Evolutionary conservation across 106 monocot species (phyloP).

Genomic region (Dioscorea alata): DNA sequence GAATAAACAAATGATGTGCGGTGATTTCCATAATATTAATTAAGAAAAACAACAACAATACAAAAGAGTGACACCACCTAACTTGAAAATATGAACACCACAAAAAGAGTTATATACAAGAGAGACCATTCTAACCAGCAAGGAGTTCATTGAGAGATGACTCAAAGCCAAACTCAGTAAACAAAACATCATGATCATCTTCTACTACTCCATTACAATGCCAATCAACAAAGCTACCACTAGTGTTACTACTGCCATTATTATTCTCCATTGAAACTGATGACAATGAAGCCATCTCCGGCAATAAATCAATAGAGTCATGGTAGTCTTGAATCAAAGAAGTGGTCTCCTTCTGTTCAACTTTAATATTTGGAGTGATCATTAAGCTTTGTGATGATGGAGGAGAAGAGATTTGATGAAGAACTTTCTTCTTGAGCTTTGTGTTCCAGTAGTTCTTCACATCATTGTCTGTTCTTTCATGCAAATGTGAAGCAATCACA

Average conservation of each 20-base stretch:
- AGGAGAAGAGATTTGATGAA: background rate
- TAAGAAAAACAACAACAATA: too few relatives aligned
- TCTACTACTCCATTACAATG: background rate
- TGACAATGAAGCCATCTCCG: background rate
- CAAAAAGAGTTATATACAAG: background rate
- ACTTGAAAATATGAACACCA: background rate
- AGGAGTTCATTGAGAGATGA: background rate
- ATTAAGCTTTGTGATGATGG: background rate
- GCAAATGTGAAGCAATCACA: constrained; percentile 8
- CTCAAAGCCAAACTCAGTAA: background rate
- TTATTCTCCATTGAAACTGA: background rate
- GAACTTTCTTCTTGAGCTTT: constrained; percentile 12
- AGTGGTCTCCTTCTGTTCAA: background rate
- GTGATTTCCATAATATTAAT: too few relatives aligned
- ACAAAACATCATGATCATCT: background rate
- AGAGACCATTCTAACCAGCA: background rate
- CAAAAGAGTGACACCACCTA: too few relatives aligned
- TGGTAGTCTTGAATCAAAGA: background rate
- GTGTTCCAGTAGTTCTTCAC: constrained; percentile 20
- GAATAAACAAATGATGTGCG: too few relatives aligned
- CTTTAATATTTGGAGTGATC: background rate
- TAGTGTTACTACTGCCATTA: background rate
- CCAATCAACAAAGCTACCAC: background rate
- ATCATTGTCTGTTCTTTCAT: constrained; percentile 11
- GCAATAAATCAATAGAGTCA: background rate